phyloP scores from a whole-genome alignment of 306 rosid genomes.

The Cucurbita maxima region DNA sequence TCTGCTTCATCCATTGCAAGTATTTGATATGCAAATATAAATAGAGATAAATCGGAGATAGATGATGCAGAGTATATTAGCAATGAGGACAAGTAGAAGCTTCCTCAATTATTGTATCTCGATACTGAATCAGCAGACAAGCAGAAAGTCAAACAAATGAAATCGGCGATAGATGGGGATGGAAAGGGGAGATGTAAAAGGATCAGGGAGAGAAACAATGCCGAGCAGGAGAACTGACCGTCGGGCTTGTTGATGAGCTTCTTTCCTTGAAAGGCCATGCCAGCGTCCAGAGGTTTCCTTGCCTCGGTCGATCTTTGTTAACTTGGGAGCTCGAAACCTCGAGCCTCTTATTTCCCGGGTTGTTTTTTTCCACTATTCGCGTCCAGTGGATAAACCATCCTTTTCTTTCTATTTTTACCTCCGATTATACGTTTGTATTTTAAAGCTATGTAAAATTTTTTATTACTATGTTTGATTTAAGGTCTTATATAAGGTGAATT shows the following conservation, averaged over 20 bases:
- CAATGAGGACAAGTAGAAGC: neutral
- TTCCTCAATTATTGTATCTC: neutral
- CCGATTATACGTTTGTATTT: no score
- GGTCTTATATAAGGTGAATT: no score
- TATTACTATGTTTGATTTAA: no score
- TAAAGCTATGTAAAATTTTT: no score
- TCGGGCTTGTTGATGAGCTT: slow-evolving; percentile 77
- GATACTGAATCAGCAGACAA: neutral
- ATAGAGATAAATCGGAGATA: neutral
- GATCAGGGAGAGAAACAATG: neutral
- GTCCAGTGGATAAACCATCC: neutral
- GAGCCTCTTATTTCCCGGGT: neutral
- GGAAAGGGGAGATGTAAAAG: neutral
- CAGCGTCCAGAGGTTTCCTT: neutral
- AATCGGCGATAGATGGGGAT: neutral
- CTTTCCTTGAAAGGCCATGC: slow-evolving; percentile 63
- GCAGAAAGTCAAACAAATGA: neutral
- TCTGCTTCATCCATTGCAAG: neutral
- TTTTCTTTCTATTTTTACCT: no score
- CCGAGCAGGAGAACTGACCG: slow-evolving; percentile 19
- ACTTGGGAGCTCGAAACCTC: neutral
- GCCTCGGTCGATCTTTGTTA: neutral
- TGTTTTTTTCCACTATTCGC: neutral
- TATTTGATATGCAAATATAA: neutral
- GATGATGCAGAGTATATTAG: neutral